Conservation (phyloP, 108 stramenopile species). For the Cylindrotheca fusiformis region DNA sequence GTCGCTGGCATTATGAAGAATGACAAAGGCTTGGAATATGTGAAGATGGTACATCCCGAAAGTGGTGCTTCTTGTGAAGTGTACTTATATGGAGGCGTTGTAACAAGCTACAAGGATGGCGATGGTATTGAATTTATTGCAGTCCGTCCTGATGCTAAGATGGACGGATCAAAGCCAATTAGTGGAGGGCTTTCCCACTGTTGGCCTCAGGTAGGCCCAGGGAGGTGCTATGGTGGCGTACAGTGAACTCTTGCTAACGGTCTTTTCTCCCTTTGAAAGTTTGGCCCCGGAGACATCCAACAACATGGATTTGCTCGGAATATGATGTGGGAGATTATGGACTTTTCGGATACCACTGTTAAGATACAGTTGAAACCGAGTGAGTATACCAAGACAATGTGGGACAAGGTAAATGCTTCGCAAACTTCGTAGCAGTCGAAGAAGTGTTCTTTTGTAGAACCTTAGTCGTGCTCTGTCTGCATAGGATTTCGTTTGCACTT, state of each 20-base stretch:
- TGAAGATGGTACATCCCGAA: conserved; percentile 58
- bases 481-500: conserved; percentile 74
- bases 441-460: no score
- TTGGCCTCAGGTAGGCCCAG: conserved; percentile 83
- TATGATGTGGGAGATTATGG: conserved; percentile 87
- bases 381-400: conserved; percentile 95
- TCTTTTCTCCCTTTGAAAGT: conserved; percentile 81
- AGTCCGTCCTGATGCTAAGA: conserved; percentile 96
- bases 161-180: conserved; percentile 96
- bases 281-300: conserved; percentile 91
- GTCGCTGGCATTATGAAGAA: conserved; percentile 65
- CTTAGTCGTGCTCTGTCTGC: no score
- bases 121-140: conserved; percentile 89
- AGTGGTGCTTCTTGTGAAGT: conserved; percentile 68
- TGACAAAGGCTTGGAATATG: conserved; percentile 75
- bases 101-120: conserved; percentile 71
- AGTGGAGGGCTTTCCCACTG: conserved; percentile 92
- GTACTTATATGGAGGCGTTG: conserved; percentile 79
- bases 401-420: conserved; percentile 69
- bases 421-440: no score
- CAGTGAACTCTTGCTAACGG: no score
- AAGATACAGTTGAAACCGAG: conserved; percentile 77
- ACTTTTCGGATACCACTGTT: conserved; percentile 66
- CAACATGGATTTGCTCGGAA: conserved; percentile 98
- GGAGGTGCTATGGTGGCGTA: no score